phyloP scores from a whole-genome alignment of 306 rosid species.

The Vigna trinervia region DNA sequence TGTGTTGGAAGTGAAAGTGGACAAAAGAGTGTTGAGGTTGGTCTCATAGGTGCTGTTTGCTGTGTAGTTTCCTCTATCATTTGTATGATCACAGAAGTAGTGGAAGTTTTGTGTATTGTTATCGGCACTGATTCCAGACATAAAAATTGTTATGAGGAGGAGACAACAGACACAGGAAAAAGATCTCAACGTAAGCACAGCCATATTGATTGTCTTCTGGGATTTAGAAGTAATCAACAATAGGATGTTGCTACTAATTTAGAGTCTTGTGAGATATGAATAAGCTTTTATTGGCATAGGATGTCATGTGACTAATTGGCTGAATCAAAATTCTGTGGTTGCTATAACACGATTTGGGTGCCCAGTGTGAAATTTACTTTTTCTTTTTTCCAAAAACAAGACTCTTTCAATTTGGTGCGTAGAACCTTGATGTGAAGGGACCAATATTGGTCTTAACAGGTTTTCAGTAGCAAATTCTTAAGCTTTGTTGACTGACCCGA shows the following conservation, averaged over 20 bases:
- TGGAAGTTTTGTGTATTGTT: background rate
- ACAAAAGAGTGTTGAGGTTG: slow-evolving; percentile 51
- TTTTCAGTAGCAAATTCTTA: background rate
- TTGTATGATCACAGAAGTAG: background rate
- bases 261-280: too few species aligned
- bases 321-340: background rate
- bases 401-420: background rate
- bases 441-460: background rate
- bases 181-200: background rate
- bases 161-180: background rate
- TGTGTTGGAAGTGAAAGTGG: slow-evolving; percentile 42
- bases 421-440: background rate
- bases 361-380: background rate
- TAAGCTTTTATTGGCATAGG: background rate
- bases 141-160: background rate
- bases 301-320: background rate
- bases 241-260: background rate
- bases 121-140: background rate
- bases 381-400: background rate
- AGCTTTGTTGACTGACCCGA: background rate
- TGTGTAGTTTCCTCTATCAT: slow-evolving; percentile 9
- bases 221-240: background rate
- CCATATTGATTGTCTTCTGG: background rate
- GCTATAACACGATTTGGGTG: background rate
- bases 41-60: slow-evolving; percentile 40